Percentiles rank a stretch among this genome's conserved stretches.
phyloP scores from a whole-genome alignment of 192 early-diverging fungal genomes.

The Backusella luteola region DNA sequence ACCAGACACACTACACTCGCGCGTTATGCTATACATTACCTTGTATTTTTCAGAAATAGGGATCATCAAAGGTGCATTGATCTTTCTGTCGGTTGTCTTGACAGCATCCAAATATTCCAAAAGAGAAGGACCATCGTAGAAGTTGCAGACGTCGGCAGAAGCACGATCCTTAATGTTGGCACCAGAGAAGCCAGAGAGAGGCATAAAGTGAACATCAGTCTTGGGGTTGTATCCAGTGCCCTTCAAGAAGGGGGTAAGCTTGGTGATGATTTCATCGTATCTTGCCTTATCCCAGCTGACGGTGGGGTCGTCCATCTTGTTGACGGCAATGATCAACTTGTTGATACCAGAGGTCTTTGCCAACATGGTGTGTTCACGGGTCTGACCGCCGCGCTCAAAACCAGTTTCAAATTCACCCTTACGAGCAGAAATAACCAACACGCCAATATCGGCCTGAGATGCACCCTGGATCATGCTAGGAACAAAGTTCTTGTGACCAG shows the following conservation, averaged over 20 bases:
- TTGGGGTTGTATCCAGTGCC: constrained; percentile 86
- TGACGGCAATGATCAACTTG: constrained; percentile 89
- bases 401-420: constrained; percentile 99
- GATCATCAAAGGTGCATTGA: constrained; percentile 87
- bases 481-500: constrained; percentile 98
- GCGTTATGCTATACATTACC: constrained; percentile 23
- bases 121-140: constrained; percentile 87
- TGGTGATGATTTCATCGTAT: constrained; percentile 88
- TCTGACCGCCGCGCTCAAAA: constrained; percentile 99
- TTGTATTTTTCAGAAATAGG: constrained; percentile 95
- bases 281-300: constrained; percentile 89
- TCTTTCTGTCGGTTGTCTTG: constrained; percentile 82
- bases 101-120: constrained; percentile 83
- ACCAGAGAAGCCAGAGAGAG: constrained; percentile 96
- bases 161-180: constrained; percentile 90
- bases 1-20: too few relatives aligned
- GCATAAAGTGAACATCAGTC: constrained; percentile 84
- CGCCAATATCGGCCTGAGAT: constrained; percentile 94
- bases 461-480: constrained; percentile 98
- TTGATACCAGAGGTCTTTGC: constrained; percentile 97
- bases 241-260: constrained; percentile 91
- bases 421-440: constrained; percentile 94
- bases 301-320: constrained; percentile 99
- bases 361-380: constrained; percentile 95
- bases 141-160: constrained; percentile 53